phyloP scores from a whole-genome alignment of 257 asterid species.

The Marsdenia floribunda region DNA sequence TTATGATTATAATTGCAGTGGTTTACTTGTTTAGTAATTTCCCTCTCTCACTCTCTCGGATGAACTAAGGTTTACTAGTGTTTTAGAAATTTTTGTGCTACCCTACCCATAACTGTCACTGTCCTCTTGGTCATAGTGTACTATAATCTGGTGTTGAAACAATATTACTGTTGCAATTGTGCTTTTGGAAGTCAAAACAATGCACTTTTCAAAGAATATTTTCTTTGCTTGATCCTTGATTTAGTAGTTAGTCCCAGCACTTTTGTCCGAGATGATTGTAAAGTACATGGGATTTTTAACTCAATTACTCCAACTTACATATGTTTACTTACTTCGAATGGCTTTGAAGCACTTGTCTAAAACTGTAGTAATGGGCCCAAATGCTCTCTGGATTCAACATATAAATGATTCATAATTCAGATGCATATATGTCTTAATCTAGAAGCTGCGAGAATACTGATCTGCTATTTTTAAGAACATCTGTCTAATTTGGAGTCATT shows the following conservation, averaged over 20 bases:
- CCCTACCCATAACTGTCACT: neutral
- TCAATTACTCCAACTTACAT: neutral
- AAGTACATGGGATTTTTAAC: neutral
- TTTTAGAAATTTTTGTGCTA: neutral
- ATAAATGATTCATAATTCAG: neutral
- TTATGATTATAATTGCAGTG: neutral
- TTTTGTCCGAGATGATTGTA: neutral
- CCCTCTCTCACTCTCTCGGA: too few species aligned
- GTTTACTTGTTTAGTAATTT: neutral
- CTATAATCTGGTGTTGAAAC: neutral
- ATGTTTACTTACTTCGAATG: neutral
- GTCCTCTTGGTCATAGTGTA: neutral
- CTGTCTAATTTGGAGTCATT: neutral
- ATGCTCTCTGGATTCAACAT: conserved; percentile 5
- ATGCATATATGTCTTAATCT: neutral
- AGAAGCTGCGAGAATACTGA: neutral
- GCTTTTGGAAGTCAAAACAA: neutral
- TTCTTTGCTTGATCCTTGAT: neutral
- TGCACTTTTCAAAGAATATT: neutral
- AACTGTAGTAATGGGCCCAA: neutral
- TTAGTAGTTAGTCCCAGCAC: neutral
- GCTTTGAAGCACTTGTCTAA: neutral
- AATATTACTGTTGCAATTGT: neutral
- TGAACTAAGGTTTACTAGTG: neutral
- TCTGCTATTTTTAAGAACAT: neutral